Evolutionary conservation across 179 eudicot species (phyloP), one percentile per base, ranked within the genome.

Genomic region (Silene coronaria): DNA sequence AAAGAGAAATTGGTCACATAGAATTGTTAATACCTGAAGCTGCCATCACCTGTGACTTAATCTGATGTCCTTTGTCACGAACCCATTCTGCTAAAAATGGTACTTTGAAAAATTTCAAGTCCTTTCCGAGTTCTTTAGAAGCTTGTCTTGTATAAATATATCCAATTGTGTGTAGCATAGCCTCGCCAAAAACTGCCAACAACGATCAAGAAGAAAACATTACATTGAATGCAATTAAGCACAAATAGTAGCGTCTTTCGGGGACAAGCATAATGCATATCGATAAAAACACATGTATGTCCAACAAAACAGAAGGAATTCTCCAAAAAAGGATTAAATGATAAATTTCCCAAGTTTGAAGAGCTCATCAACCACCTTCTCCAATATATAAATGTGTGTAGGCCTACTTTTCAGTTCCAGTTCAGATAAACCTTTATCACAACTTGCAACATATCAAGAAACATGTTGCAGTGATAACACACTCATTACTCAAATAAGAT

Each of bases 41-140:
- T 61, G 97, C 97, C 81, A 83, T 84, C 74, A 88, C 93, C 77
- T 94, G 96, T 19, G 98, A 92, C 74, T 89, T 94, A 76, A 92
- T 88, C 75, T 78, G 79, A 78, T 94, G 97, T 58, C 94, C 93
- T 85, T 92, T 94, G 79, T 92, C 96, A 77, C 97, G 84, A 9
- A 92, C 96, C 97, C 98, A 94, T 83, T 94, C 98, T 36, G 97
- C 97, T 78, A 92, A 28, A 87, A 87, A 94, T 58, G 98, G 97
- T 38, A 92, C 97, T 81, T 83, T 89, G 82, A 94, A 79, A 69
- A 67, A 89, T 46, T 87, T 82, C 78, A 83, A 89, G 67, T 89
- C 89, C 87, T 87, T 94, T 64, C 97, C 97, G 38, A 92, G 73
- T 87, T 90, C 92, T 84, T 77, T 89, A 53, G 98, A 87, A 79